Evolutionary conservation across 2,329 filamentous ascomycete genomes (phyloP), one percentile per base, ranked within the genome.

Genomic region (Neobulgaria alba): DNA sequence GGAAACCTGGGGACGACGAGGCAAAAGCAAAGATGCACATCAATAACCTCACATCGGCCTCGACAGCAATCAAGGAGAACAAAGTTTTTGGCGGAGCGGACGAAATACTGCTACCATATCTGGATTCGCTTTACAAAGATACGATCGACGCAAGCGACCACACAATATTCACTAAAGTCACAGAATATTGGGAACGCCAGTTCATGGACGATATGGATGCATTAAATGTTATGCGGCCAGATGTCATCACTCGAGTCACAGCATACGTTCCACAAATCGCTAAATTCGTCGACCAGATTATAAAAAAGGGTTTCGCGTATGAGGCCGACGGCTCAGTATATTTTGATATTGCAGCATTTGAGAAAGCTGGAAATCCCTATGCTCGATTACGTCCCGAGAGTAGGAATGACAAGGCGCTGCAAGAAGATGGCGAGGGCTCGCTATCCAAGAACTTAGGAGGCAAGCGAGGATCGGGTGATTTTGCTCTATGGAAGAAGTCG

Each of bases 401-500:
- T 61, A 74, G 82, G 41, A 87, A 85, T 46, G 83, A 96, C 64
- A 82, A 87, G 59, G 79, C 80, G 3, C 67, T 95, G 17, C 79
- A 84, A 52, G 87, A 87, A 5, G 90, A 96, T 53, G 90, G 90
- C 8, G 92, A 96, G 59, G 90, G 90, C 0, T 84, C 88, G 0
- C 62, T 95, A 33, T 76, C 75, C 0, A 78, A 76, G 56, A 69
- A 68, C 43, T 56, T 72, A 0, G 69, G 68, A 8, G 73, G 67
- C 52, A 96, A 96, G 68, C 78, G 81, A 39, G 80, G 77, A 17
- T 69, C 80, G 2, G 81, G 83, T 5, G 89, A 96, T 57, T 96
- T 96, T 63, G 89, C 88, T 1, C 68, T 96, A 2, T 95, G 88
- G 89, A 96, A 96, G 62, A 79, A 82, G 39, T 89, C 83, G 1